Base-by-base conservation (phyloP, 805 yeast genomes). In the Nakazawaea siamensis region DNA sequence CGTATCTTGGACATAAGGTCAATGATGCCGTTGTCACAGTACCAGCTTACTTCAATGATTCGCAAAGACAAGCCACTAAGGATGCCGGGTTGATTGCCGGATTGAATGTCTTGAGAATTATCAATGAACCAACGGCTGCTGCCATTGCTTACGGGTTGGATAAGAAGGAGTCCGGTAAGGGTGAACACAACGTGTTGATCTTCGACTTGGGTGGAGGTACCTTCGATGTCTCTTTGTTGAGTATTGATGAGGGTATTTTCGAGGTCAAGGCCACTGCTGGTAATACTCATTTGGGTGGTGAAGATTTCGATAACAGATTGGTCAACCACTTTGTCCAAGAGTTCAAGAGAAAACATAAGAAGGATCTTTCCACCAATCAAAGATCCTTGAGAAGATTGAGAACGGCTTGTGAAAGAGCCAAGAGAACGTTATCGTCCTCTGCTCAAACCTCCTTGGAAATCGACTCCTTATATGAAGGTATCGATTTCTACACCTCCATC, bases 331-430 rank as follows among this genome's bases (percentile, higher is more conserved):
- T 88, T 62, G 84, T 80, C 49, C 79, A 76, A 60, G 97, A 90
- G 70, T 90, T 88, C 81, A 88, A 90, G 86, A 80, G 96, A 73
- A 88, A 90, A 79, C 76, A 84, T 80, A 86, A 86, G 81, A 85
- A 86, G 76, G 97, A 90, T 63, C 68, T 90, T 48, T 75, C 95
- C 36, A 49, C 76, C 53, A 87, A 88, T 80, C 95, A 87, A 73
- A 85, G 97, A 76, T 94, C 97, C 46, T 73, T 90, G 62, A 85
- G 97, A 76, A 86, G 97, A 80, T 76, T 88, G 65, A 83, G 97
- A 78, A 88, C 97, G 50, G 96, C 97, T 53, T 87, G 95, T 72
- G 97, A 88, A 76, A 82, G 97, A 69, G 97, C 97, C 47, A 88
- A 88, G 94, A 86, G 97, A 77, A 86, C 97, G 45, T 76, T 88